Evolutionary conservation across 768 basidiomycete species (phyloP).

Genomic region (Serpula lacrymans): DNA sequence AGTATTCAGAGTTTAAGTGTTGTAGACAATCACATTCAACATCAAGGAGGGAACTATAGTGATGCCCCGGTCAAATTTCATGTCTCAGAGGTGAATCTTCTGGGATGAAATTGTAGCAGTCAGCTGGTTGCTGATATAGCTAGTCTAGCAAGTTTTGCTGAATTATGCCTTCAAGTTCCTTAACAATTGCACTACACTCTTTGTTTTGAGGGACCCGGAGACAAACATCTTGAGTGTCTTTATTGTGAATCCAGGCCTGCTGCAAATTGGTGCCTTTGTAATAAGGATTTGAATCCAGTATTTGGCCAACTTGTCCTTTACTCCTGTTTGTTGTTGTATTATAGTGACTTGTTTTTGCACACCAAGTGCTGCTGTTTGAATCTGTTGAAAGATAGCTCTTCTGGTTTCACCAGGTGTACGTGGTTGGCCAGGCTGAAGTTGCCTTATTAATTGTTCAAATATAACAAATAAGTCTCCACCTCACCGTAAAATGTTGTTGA

Average conservation of each 20-base stretch:
- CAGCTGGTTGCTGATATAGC: conserved; percentile 17
- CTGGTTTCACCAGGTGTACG: conserved; percentile 8
- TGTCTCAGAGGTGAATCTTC: conserved; percentile 1
- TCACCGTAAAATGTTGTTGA: conserved; percentile 8
- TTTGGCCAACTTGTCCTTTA: conserved; percentile 27
- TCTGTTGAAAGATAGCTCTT: conserved; percentile 7
- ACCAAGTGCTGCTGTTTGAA: conserved; percentile 15
- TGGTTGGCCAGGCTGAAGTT: conserved; percentile 7
- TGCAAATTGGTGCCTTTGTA: conserved; percentile 5
- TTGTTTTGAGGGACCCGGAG: conserved; percentile 1
- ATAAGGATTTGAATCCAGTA: conserved; percentile 23
- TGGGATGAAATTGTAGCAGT: conserved; percentile 2
- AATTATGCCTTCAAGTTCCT: conserved; percentile 9
- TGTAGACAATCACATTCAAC: no score
- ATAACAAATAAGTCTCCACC: background rate
- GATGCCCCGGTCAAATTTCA: conserved; percentile 6
- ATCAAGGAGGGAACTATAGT: background rate
- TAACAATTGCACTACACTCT: conserved; percentile 7
- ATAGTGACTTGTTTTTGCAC: conserved; percentile 5
- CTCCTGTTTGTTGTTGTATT: conserved; percentile 19
- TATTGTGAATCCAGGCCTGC: background rate
- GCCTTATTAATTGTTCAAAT: background rate
- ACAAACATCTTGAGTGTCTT: no score
- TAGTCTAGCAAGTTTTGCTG: conserved; percentile 17
- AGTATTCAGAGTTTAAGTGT: background rate